Conservation (phyloP, 352 stramenopile species). For the Pythium aristosporum region DNA sequence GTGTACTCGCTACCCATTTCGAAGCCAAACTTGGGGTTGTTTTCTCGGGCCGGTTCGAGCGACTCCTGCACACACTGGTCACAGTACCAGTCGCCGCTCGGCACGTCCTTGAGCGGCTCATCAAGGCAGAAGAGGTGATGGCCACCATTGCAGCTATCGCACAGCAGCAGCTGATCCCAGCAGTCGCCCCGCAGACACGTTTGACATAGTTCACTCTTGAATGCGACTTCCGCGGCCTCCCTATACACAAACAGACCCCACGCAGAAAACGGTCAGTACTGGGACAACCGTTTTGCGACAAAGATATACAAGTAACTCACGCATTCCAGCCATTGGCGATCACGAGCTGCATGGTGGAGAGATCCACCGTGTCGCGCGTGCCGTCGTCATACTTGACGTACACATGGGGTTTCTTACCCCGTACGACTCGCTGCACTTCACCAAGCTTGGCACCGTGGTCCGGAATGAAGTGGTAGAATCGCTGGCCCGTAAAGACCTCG, state of each 20-base stretch:
- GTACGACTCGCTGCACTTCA: slow-evolving; percentile 72
- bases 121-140: slow-evolving; percentile 83
- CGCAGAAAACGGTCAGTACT: not conserved
- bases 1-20: slow-evolving; percentile 82
- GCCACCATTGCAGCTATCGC: slow-evolving; percentile 78
- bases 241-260: slow-evolving; percentile 17
- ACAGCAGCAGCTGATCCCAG: slow-evolving; percentile 77
- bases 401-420: slow-evolving; percentile 79
- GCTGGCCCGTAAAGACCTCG: slow-evolving; percentile 57
- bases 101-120: slow-evolving; percentile 50
- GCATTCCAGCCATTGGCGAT: slow-evolving; percentile 79
- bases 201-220: slow-evolving; percentile 82
- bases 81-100: slow-evolving; percentile 81
- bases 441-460: slow-evolving; percentile 53
- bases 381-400: slow-evolving; percentile 64
- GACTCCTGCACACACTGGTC: slow-evolving; percentile 63
- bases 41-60: slow-evolving; percentile 35
- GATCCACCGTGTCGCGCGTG: slow-evolving; percentile 53
- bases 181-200: slow-evolving; percentile 82
- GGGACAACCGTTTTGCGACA: not conserved
- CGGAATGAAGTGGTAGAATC: slow-evolving; percentile 76
- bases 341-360: slow-evolving; percentile 73
- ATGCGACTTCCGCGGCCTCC: slow-evolving; percentile 64
- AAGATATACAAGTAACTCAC: slow-evolving; percentile 22
- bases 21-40: slow-evolving; percentile 77